Base-by-base conservation (phyloP, 306 rosid genomes). In the Ammopiptanthus mongolicus region DNA sequence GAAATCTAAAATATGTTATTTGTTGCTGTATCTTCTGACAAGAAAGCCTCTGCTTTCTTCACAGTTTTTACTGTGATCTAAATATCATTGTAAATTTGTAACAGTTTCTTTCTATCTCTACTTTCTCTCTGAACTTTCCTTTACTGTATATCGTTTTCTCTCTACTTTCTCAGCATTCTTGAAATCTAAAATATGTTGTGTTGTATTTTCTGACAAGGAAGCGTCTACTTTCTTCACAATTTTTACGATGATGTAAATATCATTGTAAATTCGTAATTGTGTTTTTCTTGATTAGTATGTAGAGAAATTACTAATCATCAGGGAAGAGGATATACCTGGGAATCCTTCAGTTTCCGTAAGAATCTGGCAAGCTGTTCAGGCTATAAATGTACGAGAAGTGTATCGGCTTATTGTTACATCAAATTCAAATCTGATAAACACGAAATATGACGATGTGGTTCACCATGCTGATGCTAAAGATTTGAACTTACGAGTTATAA, bases 351-450 rank as follows among this genome's bases (percentile, higher is more conserved):
- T 73, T 81, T 83, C 87, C 19, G 2, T 65, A 68, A 82, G 81
- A 33, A 86, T 95, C 56, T 95, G 99, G 99, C 82, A 87, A 79
- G 96, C 96, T 19, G 97, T 92, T 55, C 58, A 86, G 82, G 78
- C 76, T 57, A 58, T 82, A 75, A 82, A 87, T 74, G 69, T 95
- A 69, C 86, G 18, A 74, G 97, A 92, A 77, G 99, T 82, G 41
- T 95, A 95, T 81, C 90, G 82, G 48, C 87, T 88, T 61, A 79
- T 92, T 37, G 92, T 80, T 69, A 78, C 88, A 17, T 92, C 99
- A 72, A 80, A 84, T 8, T 71, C 63, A 67, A 82, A 70, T 73
- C 62, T 89, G 21, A 48, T 88, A 48, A 86, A 90, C 80, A 92
- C 90, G 5, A 88, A 78, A 51, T 90, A 74, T 79, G 92, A 90